Base-by-base conservation (phyloP, 257 asterid genomes). In the Forsythia viridissima region DNA sequence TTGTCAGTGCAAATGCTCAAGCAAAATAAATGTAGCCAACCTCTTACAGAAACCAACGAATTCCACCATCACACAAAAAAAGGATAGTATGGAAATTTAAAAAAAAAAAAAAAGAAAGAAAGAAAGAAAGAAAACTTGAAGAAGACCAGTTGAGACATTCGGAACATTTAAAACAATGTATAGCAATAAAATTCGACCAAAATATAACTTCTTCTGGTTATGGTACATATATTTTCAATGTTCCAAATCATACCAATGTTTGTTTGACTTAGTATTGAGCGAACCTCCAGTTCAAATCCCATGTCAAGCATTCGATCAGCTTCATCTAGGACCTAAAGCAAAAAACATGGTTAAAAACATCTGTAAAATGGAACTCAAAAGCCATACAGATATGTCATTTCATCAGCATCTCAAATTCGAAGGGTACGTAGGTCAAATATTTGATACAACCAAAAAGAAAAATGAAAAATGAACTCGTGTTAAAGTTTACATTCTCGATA, bases 291-390 rank as follows among this genome's bases (percentile, higher is more conserved):
- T 82, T 96, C 99, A 90, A 96, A 96, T 80, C 99, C 99, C 98
- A 96, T 89, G 85, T 96, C 99, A 78, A 96, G 99, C 99, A 96
- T 96, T 43, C 99, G 93, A 85, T 96, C 99, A 89, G 99, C 99
- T 88, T 96, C 99, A 77, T 96, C 99, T 52, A 96, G 88, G 42
- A 96, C 98, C 99, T 96, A 83, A 24, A 75, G 24, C 73, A 79
- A 52, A 77, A 75, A 52, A 21, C 76, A 81, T 37, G 69, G n/a
- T 72, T 76, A 76, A 76, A 61, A 40, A 66, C 30, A 76, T 48
- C 40, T 24, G 59, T 37, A 34, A 21, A 46, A 57, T 12, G 61
- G 79, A 51, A 59, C 75, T 74, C 30, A 70, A 67, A 55, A 38
- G 44, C 43, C 2, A 74, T 71, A 40, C 55, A 46, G 46, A 73